Percentiles rank a stretch among this genome's conserved stretches.
These are phyloP conservation scores for Casuarina glauca DNA, from an alignment of 306 rosid genomes.

Conservation along the genomic window DNA sequence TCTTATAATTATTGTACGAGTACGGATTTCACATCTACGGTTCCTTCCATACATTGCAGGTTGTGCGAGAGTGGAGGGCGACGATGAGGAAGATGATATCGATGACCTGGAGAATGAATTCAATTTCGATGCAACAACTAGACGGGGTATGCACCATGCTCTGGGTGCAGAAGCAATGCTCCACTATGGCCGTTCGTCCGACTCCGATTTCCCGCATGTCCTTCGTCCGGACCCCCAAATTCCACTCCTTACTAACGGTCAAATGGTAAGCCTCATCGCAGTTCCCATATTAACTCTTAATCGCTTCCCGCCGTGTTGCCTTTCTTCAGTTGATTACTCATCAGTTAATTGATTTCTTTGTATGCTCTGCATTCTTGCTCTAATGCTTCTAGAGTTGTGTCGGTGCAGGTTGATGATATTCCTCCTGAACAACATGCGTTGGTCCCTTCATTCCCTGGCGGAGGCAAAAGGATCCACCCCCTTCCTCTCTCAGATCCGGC, in stretches of 20 bases:
- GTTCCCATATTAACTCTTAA: not conserved
- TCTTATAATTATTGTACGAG: not conserved
- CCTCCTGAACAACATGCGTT: slow-evolving; percentile 43
- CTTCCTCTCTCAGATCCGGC: slow-evolving; percentile 31
- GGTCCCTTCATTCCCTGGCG: slow-evolving; percentile 38
- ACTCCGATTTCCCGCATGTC: slow-evolving; percentile 21
- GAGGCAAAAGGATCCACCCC: slow-evolving; percentile 32
- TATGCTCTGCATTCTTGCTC: not conserved
- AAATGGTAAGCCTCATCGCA: slow-evolving; percentile 14
- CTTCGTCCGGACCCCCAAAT: slow-evolving; percentile 24
- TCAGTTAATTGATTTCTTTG: not conserved
- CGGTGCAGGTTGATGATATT: slow-evolving; percentile 41
- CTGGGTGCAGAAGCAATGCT: slow-evolving; percentile 34
- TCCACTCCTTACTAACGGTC: slow-evolving; percentile 40
- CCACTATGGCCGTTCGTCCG: slow-evolving; percentile 27
- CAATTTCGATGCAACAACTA: slow-evolving; percentile 30
- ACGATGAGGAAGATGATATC: slow-evolving; percentile 73
- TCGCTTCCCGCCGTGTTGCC: not conserved
- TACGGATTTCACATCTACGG: not conserved
- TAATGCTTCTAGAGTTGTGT: slow-evolving; percentile 12
- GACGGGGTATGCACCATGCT: slow-evolving; percentile 15
- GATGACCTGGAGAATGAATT: slow-evolving; percentile 73
- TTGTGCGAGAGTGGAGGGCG: slow-evolving; percentile 68
- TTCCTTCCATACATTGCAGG: slow-evolving; percentile 30
- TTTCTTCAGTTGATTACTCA: not conserved